Percentiles rank a stretch among this genome's conserved stretches.
These are phyloP conservation scores for Omphalea diandra DNA, from an alignment of 441 rosid species.

Conservation along the genomic window DNA sequence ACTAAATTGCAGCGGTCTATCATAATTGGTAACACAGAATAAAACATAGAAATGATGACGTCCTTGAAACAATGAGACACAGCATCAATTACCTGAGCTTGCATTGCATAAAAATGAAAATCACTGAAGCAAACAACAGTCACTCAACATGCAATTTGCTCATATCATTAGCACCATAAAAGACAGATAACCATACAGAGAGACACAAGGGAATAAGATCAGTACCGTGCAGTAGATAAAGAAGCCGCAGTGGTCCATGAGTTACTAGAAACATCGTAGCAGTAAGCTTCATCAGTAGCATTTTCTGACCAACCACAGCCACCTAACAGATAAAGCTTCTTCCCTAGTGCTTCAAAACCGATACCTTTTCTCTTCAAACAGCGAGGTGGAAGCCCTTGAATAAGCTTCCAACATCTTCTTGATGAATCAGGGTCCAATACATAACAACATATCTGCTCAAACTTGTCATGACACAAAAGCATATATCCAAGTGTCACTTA, in stretches of 20 bases:
- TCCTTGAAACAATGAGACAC: background rate
- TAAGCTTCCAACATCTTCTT: conserved; percentile 54
- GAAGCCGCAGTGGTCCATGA: conserved; percentile 52
- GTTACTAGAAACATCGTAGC: conserved; percentile 59
- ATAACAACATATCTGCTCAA: conserved; percentile 39
- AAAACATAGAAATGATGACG: background rate
- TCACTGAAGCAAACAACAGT: background rate
- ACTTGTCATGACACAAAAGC: conserved; percentile 66
- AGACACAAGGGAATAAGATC: background rate
- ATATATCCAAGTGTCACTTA: conserved; percentile 76
- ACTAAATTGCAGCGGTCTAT: background rate
- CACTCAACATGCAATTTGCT: background rate
- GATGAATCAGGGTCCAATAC: conserved; percentile 53
- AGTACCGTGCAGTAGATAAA: conserved; percentile 62
- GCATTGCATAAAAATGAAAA: background rate
- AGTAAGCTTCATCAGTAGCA: conserved; percentile 55
- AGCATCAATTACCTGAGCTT: background rate
- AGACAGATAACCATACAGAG: background rate
- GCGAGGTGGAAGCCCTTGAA: conserved; percentile 44
- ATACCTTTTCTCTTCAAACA: conserved; percentile 57
- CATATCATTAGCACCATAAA: background rate
- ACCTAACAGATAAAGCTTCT: conserved; percentile 66
- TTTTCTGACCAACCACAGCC: conserved; percentile 79
- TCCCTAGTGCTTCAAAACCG: conserved; percentile 66
- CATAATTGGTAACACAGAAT: background rate